Conservation (phyloP, 2,329 filamentous ascomycete species). For the Epichloe sibirici region DNA sequence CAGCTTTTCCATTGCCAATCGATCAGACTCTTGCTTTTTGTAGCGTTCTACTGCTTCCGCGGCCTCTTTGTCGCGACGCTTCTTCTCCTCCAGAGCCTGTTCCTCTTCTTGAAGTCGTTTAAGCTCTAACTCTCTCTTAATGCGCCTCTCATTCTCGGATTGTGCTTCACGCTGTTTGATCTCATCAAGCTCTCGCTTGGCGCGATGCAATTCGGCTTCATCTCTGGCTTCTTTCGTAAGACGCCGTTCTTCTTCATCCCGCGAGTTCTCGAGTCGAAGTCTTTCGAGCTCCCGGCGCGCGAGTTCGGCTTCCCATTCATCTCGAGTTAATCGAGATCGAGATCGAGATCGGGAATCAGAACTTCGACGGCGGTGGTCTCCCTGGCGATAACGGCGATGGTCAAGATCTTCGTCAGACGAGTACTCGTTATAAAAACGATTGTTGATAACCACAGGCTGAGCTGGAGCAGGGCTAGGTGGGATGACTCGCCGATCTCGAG, state of each 20-base stretch:
- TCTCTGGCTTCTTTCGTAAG: constrained; percentile 29
- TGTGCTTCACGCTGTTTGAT: constrained; percentile 34
- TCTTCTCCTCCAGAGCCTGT: constrained; percentile 31
- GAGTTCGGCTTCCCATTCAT: constrained; percentile 29
- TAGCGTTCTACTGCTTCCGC: constrained; percentile 38
- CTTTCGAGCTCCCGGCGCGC: constrained; percentile 32
- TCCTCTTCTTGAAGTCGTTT: constrained; percentile 35
- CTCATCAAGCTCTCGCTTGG: constrained; percentile 35
- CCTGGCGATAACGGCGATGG: constrained; percentile 14
- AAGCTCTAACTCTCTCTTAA: constrained; percentile 40
- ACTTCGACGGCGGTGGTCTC: constrained; percentile 16
- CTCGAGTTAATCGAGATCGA: constrained; percentile 23
- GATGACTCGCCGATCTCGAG: constrained; percentile 33
- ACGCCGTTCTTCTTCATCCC: constrained; percentile 23
- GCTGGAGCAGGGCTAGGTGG: constrained; percentile 21
- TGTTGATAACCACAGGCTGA: constrained; percentile 45
- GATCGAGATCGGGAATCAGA: constrained; percentile 17
- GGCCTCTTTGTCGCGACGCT: constrained; percentile 31
- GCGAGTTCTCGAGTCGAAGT: constrained; percentile 29
- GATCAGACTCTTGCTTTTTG: constrained; percentile 36
- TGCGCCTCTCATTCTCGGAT: constrained; percentile 35
- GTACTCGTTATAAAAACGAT: constrained; percentile 38
- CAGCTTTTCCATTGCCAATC: constrained; percentile 32
- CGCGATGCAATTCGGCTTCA: constrained; percentile 37
- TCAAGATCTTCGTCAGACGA: constrained; percentile 30